Evolutionary conservation across 768 basidiomycete genomes (phyloP), one percentile per base, ranked within the genome.

Genomic region (Hysterangium stoloniferum): DNA sequence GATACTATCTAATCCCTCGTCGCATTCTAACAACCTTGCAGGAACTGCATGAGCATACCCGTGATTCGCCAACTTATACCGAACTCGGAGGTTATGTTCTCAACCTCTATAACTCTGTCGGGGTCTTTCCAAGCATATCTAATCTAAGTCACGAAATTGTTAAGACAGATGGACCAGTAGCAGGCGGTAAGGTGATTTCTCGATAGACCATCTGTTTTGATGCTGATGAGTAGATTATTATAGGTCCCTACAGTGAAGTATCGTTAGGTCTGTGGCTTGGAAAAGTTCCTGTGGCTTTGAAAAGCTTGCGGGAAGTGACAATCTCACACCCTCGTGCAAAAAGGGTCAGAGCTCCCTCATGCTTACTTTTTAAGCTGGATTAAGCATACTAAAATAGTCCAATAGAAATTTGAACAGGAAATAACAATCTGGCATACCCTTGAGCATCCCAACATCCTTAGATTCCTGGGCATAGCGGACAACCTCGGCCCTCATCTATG

Each of bases 211-310:
- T 20, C 3, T 35, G 17, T 34, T 37, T 31, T 42, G 17, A 12
- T 15, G 17, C 37, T 33, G 27, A 32, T 25, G 5, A 12, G 13
- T 40, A 2, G 17, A 22, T 6, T 52, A 27, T 22, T 22, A 13
- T 33, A 55, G 54, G 80, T 24, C 67, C 67, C 19, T 76, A 76
- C 53, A 78, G 76, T 57, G 73, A 79, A 46, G 69, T 82, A 34
- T 80, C 68, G 64, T 59, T 70, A 50, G 80, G 79, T 15, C 64
- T 57, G 27, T 81, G 79, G 80, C 58, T 80, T 12, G 72, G 67
- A n/a, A 68, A 69, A 55, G 70, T 76, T 56, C 77, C 74, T 66
- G 78, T 74, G 34, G 80, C 80, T 8, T 58, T 82, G 45, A 82
- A 81, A 55, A 72, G 72, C 11, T 54, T 80, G 5, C 71, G 76